Percentiles rank a stretch among this genome's conserved stretches.
phyloP scores from a whole-genome alignment of 2,329 filamentous ascomycete genomes.

The Didymosphaeria variabile region DNA sequence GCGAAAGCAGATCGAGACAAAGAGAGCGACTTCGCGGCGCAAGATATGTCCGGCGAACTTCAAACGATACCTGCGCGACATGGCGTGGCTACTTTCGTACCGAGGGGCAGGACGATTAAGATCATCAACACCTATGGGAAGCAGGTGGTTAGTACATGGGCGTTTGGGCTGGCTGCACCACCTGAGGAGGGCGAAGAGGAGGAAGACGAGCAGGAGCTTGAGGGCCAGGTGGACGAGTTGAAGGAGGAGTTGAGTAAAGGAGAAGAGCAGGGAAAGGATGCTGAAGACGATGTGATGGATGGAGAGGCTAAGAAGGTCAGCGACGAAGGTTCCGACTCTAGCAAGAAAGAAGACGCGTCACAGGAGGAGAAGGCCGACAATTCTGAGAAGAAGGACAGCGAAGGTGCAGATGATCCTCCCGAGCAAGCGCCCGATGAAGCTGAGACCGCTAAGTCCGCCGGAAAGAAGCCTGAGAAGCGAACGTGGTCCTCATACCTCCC shows the following conservation, averaged over 20 bases:
- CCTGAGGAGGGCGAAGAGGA: constrained; percentile 48
- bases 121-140: constrained; percentile 61
- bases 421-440: constrained; percentile 42
- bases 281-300: constrained; percentile 26
- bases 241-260: constrained; percentile 34
- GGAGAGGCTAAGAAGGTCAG: constrained; percentile 7
- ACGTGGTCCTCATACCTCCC: constrained; percentile 53
- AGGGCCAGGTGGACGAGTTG: constrained; percentile 27
- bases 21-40: constrained; percentile 25
- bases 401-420: constrained; percentile 35
- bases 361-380: constrained; percentile 9
- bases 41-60: constrained; percentile 51
- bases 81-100: constrained; percentile 61
- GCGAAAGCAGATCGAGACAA: constrained; percentile 25
- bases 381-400: constrained; percentile 14
- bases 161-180: constrained; percentile 57
- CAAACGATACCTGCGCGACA: constrained; percentile 60
- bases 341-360: constrained; percentile 15
- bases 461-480: constrained; percentile 35
- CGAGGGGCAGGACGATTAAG: constrained; percentile 58
- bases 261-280: constrained; percentile 23
- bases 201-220: constrained; percentile 27
- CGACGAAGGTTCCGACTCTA: constrained; percentile 15
- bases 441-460: constrained; percentile 30
- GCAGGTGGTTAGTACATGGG: constrained; percentile 61